These are phyloP conservation scores for Leucogyrophana mollusca DNA, from an alignment of 768 basidiomycete species.

Conservation along the genomic window DNA sequence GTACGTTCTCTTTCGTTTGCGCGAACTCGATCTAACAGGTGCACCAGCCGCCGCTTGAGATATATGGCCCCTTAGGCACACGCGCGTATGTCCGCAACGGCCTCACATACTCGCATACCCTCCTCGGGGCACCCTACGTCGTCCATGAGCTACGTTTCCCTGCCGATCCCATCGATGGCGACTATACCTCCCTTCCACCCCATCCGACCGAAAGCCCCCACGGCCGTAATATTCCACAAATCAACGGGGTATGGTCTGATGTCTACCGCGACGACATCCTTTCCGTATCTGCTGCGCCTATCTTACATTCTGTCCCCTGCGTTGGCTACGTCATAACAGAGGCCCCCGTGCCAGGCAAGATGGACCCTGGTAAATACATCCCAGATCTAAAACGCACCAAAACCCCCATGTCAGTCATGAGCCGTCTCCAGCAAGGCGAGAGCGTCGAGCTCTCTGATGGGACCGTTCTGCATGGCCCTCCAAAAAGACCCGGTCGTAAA, in stretches of 20 bases:
- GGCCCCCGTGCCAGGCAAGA: constrained; percentile 71
- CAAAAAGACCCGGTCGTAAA: constrained; percentile 66
- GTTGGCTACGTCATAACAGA: constrained; percentile 77
- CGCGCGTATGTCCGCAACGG: constrained; percentile 75
- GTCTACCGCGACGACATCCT: constrained; percentile 57
- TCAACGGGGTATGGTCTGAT: constrained; percentile 62
- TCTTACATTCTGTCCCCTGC: constrained; percentile 77
- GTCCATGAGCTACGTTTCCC: constrained; percentile 80
- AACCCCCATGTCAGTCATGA: constrained; percentile 66
- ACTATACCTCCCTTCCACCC: constrained; percentile 44
- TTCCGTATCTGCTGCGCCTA: constrained; percentile 74
- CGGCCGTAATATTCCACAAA: constrained; percentile 64
- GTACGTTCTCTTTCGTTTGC: constrained; percentile 4
- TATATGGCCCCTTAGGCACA: constrained; percentile 84
- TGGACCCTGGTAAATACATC: constrained; percentile 65
- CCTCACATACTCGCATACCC: constrained; percentile 66
- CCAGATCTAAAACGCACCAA: constrained; percentile 69
- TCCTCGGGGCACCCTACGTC: constrained; percentile 64
- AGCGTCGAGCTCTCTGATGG: constrained; percentile 67
- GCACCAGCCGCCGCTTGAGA: constrained; percentile 60
- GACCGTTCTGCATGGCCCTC: constrained; percentile 66
- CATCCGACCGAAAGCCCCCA: constrained; percentile 52
- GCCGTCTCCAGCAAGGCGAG: constrained; percentile 63
- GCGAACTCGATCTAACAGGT: constrained; percentile 9
- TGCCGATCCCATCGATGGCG: constrained; percentile 54